A percentile compares a stretch with the other conserved stretches of the same genome.
Conservation (phyloP, 73 alveolate genomes). For the Durusdinium trenchii region DNA sequence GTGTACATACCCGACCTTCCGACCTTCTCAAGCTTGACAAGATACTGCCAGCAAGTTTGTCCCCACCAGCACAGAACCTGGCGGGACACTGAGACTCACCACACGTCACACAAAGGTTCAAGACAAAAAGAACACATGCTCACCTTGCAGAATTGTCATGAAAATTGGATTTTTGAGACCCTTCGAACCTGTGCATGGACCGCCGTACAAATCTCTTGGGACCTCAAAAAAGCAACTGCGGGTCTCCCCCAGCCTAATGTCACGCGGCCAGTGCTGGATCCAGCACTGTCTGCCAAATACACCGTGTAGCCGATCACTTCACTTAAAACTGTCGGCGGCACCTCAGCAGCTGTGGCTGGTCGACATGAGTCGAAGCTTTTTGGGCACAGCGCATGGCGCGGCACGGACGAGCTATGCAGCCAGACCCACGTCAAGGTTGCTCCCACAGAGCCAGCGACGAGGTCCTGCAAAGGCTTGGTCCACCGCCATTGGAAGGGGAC, state of each 20-base stretch:
- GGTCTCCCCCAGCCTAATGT: neutral
- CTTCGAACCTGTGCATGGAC: no score
- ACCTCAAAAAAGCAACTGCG: no score
- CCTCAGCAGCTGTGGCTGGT: neutral
- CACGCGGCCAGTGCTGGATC: neutral
- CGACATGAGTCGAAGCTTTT: neutral
- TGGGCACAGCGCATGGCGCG: neutral
- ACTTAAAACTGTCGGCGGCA: conserved; percentile 21
- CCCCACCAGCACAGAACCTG: conserved; percentile 46
- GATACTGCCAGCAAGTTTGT: conserved; percentile 23
- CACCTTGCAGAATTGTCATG: neutral
- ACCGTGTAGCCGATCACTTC: conserved; percentile 50
- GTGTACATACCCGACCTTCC: no score
- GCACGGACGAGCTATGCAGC: neutral
- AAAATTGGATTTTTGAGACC: no score
- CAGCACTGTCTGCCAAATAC: conserved; percentile 57
- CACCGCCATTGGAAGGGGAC: no score
- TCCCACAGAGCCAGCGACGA: neutral
- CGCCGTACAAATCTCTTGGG: no score
- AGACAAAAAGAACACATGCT: neutral
- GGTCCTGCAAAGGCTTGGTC: no score
- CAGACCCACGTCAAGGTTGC: conserved; percentile 48
- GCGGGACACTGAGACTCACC: neutral
- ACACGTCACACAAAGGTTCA: neutral
- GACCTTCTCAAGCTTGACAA: neutral